These are phyloP conservation scores for Rhodamnia rubescens DNA, from an alignment of 345 rosid genomes.

Conservation along the genomic window DNA sequence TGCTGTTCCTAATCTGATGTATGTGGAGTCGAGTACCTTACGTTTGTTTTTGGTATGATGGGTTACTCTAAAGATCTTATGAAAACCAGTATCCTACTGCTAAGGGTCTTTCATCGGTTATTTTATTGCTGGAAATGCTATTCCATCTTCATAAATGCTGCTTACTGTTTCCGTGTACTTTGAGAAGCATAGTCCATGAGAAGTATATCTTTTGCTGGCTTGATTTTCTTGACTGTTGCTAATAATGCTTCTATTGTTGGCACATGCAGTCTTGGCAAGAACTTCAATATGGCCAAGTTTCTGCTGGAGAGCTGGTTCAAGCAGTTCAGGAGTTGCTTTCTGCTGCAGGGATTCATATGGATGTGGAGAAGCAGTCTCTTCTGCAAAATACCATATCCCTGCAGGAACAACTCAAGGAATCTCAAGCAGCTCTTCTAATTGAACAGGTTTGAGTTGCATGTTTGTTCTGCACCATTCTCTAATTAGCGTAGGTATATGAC, in stretches of 20 bases:
- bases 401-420: slow-evolving; percentile 71
- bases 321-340: slow-evolving; percentile 95
- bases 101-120: not conserved
- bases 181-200: not conserved
- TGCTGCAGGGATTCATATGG: slow-evolving; percentile 80
- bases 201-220: not conserved
- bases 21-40: not conserved
- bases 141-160: not conserved
- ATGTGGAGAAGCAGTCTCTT: slow-evolving; percentile 67
- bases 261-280: slow-evolving; percentile 39
- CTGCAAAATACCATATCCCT: slow-evolving; percentile 57
- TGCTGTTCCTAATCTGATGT: not conserved
- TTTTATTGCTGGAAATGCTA: not conserved
- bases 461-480: not conserved
- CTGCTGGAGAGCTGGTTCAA: slow-evolving; percentile 74
- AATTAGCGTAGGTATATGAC: not conserved
- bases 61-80: not conserved
- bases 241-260: not conserved
- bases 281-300: slow-evolving; percentile 59
- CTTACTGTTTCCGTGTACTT: not conserved
- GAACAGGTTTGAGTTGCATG: slow-evolving; percentile 53
- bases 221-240: not conserved
- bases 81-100: not conserved
- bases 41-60: not conserved
- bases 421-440: slow-evolving; percentile 63